Percentiles rank a stretch among this genome's conserved stretches.
Evolutionary conservation across 176 grass and related monocot genomes (phyloP).

Genomic region (Oryza brachyantha): DNA sequence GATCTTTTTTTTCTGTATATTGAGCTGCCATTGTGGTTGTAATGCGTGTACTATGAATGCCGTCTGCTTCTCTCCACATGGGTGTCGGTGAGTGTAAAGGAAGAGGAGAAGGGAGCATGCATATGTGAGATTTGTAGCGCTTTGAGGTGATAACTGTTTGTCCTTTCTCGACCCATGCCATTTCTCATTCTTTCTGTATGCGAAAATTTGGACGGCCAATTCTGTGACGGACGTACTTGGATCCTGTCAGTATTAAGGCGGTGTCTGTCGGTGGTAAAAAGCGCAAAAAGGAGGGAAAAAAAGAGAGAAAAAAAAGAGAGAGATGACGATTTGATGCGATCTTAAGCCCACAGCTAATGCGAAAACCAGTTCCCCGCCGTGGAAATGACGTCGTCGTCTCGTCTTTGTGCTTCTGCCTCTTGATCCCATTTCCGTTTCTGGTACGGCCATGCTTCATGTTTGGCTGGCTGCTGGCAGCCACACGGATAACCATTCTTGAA

Average conservation of each 20-base stretch:
- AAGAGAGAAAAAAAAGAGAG: too few species aligned
- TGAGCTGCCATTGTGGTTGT: conserved; percentile 13
- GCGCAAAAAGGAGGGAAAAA: too few species aligned
- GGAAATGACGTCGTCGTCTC: background rate
- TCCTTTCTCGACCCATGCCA: background rate
- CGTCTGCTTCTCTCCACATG: conserved; percentile 20
- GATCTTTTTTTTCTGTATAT: conserved; percentile 19
- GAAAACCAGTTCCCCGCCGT: background rate
- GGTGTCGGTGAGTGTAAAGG: conserved; percentile 32
- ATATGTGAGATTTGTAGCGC: background rate
- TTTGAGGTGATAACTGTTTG: conserved; percentile 16
- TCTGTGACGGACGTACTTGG: conserved; percentile 19
- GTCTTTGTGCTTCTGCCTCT: background rate
- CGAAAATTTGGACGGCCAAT: background rate
- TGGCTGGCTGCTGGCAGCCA: background rate
- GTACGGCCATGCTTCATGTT: background rate
- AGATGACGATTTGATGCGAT: background rate
- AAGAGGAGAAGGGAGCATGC: background rate
- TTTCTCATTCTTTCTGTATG: conserved; percentile 20
- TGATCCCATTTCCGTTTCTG: background rate
- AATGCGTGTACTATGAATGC: conserved; percentile 37
- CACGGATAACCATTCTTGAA: too few species aligned
- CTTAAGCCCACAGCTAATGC: background rate
- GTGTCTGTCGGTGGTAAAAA: conserved; percentile 15
- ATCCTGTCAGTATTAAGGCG: conserved; percentile 12